These are phyloP conservation scores for Fusarium hostae DNA, from an alignment of 2,329 filamentous ascomycete species.

Conservation along the genomic window DNA sequence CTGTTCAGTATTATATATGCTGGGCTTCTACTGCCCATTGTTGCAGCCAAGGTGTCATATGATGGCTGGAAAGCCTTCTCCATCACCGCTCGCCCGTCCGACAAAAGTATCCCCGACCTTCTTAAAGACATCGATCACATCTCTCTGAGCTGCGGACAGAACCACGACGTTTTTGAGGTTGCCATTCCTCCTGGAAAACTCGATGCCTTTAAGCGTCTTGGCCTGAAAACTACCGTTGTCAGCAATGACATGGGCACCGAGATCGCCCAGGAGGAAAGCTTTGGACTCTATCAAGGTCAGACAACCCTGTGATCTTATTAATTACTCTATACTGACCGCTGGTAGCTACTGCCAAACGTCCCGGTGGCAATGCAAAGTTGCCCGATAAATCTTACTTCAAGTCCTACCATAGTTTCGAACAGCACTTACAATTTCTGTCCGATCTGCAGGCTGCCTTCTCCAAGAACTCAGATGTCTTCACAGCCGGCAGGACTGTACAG, in stretches of 20 bases:
- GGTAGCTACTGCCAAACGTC: slow-evolving; percentile 5
- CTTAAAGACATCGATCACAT: slow-evolving; percentile 37
- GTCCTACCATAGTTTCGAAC: slow-evolving; percentile 62
- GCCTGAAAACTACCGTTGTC: slow-evolving; percentile 36
- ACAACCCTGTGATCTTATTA: fast-evolving
- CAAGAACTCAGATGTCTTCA: slow-evolving; percentile 60
- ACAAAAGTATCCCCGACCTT: slow-evolving; percentile 22
- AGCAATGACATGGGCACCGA: slow-evolving; percentile 43
- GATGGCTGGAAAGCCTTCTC: slow-evolving; percentile 44
- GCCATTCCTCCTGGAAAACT: slow-evolving; percentile 42
- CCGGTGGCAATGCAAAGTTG: neutral
- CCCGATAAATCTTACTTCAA: slow-evolving; percentile 58
- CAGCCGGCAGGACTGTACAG: slow-evolving; percentile 58
- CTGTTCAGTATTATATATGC: neutral
- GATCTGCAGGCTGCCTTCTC: slow-evolving; percentile 58
- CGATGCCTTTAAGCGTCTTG: slow-evolving; percentile 35
- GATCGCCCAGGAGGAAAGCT: slow-evolving; percentile 38
- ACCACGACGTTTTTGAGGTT: slow-evolving; percentile 39
- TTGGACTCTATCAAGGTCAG: slow-evolving; percentile 29
- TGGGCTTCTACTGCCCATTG: slow-evolving; percentile 24
- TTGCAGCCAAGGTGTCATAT: slow-evolving; percentile 36
- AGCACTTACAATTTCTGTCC: slow-evolving; percentile 61
- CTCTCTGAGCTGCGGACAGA: slow-evolving; percentile 41
- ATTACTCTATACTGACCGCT: fast-evolving
- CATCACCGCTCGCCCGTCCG: slow-evolving; percentile 32